Evolutionary conservation across 148 eudicot genomes (phyloP).

Genomic region (Arbutus unedo): DNA sequence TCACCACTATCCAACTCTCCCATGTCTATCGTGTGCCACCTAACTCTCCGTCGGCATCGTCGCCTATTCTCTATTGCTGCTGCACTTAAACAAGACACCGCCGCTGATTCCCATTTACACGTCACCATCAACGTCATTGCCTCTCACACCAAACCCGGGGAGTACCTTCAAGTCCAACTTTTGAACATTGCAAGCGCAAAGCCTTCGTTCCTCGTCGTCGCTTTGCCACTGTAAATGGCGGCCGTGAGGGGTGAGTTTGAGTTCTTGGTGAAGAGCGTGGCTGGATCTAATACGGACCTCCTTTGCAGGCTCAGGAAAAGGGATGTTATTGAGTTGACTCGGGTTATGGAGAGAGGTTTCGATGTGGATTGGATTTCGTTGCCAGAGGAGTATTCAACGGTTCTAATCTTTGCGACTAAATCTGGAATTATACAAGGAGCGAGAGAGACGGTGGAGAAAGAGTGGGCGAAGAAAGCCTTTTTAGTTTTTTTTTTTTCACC

Average conservation of each 20-base stretch:
- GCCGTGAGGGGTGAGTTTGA: conserved; percentile 52
- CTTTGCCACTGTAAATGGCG: conserved; percentile 66
- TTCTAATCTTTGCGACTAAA: conserved; percentile 85
- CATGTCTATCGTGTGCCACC: conserved; percentile 48
- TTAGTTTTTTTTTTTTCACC: no score
- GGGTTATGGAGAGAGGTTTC: conserved; percentile 75
- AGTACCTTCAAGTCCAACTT: conserved; percentile 73
- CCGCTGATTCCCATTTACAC: conserved; percentile 85
- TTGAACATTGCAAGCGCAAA: conserved; percentile 44
- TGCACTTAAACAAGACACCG: conserved; percentile 64
- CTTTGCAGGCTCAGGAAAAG: conserved; percentile 59
- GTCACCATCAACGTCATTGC: conserved; percentile 63
- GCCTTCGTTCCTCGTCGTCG: conserved; percentile 68
- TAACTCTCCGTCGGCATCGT: conserved; percentile 31
- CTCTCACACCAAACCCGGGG: conserved; percentile 61
- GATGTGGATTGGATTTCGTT: conserved; percentile 53
- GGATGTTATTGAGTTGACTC: conserved; percentile 64
- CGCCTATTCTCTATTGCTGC: conserved; percentile 29
- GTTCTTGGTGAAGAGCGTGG: conserved; percentile 64
- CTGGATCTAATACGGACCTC: conserved; percentile 84
- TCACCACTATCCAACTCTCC: conserved; percentile 17
- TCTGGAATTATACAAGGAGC: conserved; percentile 62
- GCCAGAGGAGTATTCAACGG: conserved; percentile 47
- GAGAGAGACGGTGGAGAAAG: no score
- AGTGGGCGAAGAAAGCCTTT: no score